phyloP scores from a whole-genome alignment of 495 filamentous ascomycete genomes.

The Penicillium coffeae region DNA sequence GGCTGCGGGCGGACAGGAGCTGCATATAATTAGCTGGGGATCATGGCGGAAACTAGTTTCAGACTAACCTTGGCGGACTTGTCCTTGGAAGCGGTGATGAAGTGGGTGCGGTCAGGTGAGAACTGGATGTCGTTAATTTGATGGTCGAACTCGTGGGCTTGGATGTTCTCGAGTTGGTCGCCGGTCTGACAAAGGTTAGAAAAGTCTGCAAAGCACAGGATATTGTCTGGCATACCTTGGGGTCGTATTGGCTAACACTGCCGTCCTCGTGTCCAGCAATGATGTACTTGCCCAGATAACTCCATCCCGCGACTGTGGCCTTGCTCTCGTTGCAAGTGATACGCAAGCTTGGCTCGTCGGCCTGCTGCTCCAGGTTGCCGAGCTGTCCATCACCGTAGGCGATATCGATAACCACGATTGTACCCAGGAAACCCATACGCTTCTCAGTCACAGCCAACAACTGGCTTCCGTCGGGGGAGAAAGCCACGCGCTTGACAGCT shows the following conservation, averaged over 20 bases:
- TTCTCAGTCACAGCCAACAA: constrained; percentile 94
- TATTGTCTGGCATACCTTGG: constrained; percentile 59
- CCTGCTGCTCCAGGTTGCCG: constrained; percentile 56
- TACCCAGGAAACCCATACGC: constrained; percentile 91
- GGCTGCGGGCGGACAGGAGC: constrained; percentile 76
- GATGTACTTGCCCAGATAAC: constrained; percentile 87
- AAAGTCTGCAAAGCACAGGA: not conserved
- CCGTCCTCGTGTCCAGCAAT: constrained; percentile 97
- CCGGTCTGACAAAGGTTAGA: constrained; percentile 56
- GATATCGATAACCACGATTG: constrained; percentile 88
- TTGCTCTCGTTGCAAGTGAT: constrained; percentile 94
- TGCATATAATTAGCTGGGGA: constrained; percentile 27
- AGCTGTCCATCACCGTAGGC: constrained; percentile 66
- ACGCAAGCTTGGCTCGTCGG: constrained; percentile 69
- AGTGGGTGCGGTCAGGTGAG: constrained; percentile 89
- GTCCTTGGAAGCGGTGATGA: constrained; percentile 96
- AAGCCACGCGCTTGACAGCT: constrained; percentile 93
- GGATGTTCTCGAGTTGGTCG: constrained; percentile 72
- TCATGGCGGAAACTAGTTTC: not conserved
- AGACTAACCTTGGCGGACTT: constrained; percentile 81
- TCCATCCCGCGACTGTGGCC: constrained; percentile 95
- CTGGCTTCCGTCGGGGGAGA: constrained; percentile 84
- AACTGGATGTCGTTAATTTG: constrained; percentile 93
- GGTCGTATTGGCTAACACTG: constrained; percentile 89
- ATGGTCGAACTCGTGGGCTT: constrained; percentile 77